A percentile compares a stretch with the other conserved stretches of the same genome.
Evolutionary conservation across 257 asterid genomes (phyloP).

Genomic region (Gardenia jasminoides): DNA sequence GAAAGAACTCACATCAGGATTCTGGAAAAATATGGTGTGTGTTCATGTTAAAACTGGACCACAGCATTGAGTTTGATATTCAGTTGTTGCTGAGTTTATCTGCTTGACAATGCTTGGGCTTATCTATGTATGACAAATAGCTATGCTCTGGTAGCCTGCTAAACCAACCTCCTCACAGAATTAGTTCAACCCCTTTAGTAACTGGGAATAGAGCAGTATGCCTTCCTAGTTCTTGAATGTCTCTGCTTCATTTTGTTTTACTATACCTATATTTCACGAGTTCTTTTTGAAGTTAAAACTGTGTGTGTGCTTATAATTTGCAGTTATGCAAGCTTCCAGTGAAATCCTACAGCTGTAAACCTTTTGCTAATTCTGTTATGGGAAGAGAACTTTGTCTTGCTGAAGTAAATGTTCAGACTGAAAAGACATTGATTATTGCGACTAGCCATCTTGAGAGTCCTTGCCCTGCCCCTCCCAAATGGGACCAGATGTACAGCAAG

Average conservation of each 20-base stretch:
- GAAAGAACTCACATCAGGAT: not conserved
- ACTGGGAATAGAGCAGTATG: not conserved
- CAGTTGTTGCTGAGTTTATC: not conserved
- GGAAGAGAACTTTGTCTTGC: conserved; percentile 76
- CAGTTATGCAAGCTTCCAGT: conserved; percentile 78
- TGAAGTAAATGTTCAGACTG: conserved; percentile 52
- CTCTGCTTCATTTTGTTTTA: not conserved
- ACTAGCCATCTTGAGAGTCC: conserved; percentile 98
- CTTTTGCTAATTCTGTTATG: conserved; percentile 75
- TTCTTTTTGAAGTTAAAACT: not conserved
- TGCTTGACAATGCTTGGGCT: not conserved
- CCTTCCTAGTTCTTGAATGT: not conserved
- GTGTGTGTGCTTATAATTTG: conserved; percentile 18
- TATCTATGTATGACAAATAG: not conserved
- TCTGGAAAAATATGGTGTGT: not conserved
- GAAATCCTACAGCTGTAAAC: conserved; percentile 57
- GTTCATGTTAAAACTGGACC: not conserved
- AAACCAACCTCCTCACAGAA: not conserved
- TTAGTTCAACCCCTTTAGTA: not conserved
- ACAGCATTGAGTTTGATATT: not conserved
- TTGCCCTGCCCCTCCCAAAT: conserved; percentile 81
- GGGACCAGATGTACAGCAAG: conserved; percentile 94
- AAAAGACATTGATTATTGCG: conserved; percentile 54
- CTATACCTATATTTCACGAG: not conserved
- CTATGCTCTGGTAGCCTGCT: not conserved